Evolutionary conservation across 1,284 basidiomycete genomes (phyloP).

Genomic region (Ustilago esculenta): DNA sequence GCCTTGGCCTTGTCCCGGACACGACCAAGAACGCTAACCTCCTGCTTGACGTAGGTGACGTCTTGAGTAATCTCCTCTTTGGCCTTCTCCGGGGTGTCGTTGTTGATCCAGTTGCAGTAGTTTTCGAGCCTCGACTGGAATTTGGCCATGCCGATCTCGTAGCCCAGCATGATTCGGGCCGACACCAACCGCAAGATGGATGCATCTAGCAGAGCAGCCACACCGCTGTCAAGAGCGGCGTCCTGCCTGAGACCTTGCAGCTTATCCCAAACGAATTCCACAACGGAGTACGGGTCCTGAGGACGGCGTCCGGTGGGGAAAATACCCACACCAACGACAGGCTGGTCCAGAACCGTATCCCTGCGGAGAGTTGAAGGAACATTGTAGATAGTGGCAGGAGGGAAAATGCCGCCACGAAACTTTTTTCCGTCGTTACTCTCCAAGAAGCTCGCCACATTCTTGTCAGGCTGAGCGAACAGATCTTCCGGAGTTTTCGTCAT

Average conservation of each 20-base stretch:
- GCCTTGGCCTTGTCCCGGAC: conserved; percentile 13
- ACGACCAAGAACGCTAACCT: conserved; percentile 6
- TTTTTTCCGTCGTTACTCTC: too few relatives aligned
- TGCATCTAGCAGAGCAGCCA: conserved; percentile 3
- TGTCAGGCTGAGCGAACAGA: background rate
- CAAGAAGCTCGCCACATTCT: too few relatives aligned
- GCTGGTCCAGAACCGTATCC: conserved; percentile 7
- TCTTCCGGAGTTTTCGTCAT: background rate
- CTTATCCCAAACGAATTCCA: conserved; percentile 1
- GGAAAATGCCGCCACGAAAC: too few relatives aligned
- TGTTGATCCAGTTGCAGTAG: too few relatives aligned
- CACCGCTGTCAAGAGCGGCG: background rate
- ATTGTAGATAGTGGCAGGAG: background rate
- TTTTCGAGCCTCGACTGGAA: conserved; percentile 6
- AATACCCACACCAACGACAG: conserved; percentile 2
- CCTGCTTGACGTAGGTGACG: conserved; percentile 11
- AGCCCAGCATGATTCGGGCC: conserved; percentile 10
- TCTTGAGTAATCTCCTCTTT: background rate
- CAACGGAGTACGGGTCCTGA: conserved; percentile 6
- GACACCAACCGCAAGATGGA: conserved; percentile 5
- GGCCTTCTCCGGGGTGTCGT: too few relatives aligned
- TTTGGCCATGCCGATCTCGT: conserved; percentile 14
- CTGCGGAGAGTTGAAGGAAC: background rate
- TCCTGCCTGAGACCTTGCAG: background rate
- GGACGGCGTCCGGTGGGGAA: conserved; percentile 25